Conservation (phyloP, 73 alveolate species). For the Paramecium tetraurelia region DNA sequence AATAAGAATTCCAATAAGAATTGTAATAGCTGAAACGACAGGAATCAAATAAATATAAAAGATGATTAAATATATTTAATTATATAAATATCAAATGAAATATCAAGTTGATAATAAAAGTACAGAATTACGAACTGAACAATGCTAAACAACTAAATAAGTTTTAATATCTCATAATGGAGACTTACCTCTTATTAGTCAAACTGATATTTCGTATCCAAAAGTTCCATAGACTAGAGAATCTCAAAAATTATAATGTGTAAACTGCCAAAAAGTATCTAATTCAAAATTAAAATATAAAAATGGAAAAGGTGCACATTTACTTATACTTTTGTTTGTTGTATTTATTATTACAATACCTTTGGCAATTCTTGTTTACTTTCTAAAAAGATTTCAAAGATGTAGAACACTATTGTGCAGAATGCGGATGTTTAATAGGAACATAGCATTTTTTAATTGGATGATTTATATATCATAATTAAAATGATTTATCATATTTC, state of each 20-base stretch:
- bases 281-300: neutral
- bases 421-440: neutral
- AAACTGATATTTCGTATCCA: neutral
- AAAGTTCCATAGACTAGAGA: neutral
- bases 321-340: neutral
- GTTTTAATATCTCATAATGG: neutral
- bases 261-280: neutral
- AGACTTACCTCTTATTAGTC: neutral
- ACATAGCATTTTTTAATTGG: neutral
- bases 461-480: neutral
- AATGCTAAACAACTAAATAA: neutral
- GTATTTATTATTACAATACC: neutral
- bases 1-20: neutral
- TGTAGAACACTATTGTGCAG: neutral
- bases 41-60: neutral
- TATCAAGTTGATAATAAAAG: neutral
- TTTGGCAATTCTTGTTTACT: neutral
- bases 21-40: neutral
- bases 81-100: neutral
- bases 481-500: neutral
- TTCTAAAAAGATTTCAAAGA: neutral
- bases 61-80: constrained; percentile 3
- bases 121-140: neutral
- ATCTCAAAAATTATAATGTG: neutral
- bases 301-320: neutral